Conservation (phyloP, 176 grass and related monocot species). For the Aechmea fasciata region DNA sequence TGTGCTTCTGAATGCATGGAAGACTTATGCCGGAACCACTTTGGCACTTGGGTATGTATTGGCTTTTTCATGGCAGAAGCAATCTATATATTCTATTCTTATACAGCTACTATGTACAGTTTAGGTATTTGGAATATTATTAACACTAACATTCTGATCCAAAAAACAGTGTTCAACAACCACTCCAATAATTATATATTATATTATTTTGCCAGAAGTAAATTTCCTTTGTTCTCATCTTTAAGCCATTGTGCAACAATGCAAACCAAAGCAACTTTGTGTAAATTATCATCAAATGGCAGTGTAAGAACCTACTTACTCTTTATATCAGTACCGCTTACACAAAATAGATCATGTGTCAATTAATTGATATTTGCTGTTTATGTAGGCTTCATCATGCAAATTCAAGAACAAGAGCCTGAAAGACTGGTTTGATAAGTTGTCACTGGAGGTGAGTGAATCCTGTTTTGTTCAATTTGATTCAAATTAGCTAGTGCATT, state of each 20-base stretch:
- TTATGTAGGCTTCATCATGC: conserved; percentile 41
- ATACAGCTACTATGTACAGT: not conserved
- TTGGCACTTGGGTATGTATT: conserved; percentile 39
- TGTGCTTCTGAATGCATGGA: conserved; percentile 49
- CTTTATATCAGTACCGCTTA: not conserved
- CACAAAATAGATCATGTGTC: not conserved
- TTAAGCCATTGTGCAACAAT: not conserved
- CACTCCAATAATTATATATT: no score
- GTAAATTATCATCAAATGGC: not conserved
- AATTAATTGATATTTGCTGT: conserved; percentile 1
- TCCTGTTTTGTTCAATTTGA: conserved; percentile 12
- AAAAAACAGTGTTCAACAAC: no score
- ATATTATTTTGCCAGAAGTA: not conserved
- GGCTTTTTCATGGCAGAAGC: not conserved
- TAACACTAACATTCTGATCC: no score
- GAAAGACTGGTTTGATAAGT: conserved; percentile 50
- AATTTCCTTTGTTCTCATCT: not conserved
- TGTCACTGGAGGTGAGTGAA: conserved; percentile 44
- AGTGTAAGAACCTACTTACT: not conserved
- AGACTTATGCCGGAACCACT: conserved; percentile 40
- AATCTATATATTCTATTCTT: conserved; percentile 1
- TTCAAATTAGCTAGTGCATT: not conserved
- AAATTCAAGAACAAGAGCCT: conserved; percentile 63
- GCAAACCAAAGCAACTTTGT: not conserved
- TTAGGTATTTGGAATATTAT: no score